phyloP scores from a whole-genome alignment of 331 rosid genomes.

The Stylosanthes scabra region DNA sequence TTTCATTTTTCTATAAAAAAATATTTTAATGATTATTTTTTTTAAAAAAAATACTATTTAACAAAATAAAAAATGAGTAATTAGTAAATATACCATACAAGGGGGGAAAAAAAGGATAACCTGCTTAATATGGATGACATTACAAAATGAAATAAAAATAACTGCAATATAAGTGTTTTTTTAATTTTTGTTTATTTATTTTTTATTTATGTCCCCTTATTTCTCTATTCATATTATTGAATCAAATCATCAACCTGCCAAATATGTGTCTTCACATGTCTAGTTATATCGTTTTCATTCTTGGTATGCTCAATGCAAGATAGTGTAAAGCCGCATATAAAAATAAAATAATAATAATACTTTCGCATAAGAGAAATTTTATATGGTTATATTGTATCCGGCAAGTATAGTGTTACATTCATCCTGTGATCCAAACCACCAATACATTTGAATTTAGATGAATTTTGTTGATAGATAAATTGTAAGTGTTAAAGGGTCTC shows the following conservation, averaged over 20 bases:
- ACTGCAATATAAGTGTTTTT: not conserved
- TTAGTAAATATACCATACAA: not conserved
- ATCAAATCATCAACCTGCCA: not conserved
- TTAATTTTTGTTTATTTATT: not conserved
- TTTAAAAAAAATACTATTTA: not conserved
- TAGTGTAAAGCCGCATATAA: not conserved
- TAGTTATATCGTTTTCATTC: conserved; percentile 17
- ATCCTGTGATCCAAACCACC: conserved; percentile 25
- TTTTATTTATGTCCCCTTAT: not conserved
- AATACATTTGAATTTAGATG: not conserved
- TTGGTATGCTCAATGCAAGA: conserved; percentile 30
- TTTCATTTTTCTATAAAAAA: not conserved
- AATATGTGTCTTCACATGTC: conserved; percentile 5
- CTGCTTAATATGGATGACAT: not conserved
- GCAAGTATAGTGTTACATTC: conserved; percentile 27
- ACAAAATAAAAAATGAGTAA: not conserved
- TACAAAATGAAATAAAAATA: not conserved
- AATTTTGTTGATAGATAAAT: conserved; percentile 10
- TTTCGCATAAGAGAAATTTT: not conserved
- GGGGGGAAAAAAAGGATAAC: not conserved
- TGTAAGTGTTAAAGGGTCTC: conserved; percentile 29
- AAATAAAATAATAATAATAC: not conserved
- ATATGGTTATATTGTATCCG: not conserved
- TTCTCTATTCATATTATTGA: not conserved
- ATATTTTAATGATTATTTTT: not conserved